Evolutionary conservation across 306 rosid species (phyloP), one percentile per base, ranked within the genome.

Genomic region (Fagus sylvatica): DNA sequence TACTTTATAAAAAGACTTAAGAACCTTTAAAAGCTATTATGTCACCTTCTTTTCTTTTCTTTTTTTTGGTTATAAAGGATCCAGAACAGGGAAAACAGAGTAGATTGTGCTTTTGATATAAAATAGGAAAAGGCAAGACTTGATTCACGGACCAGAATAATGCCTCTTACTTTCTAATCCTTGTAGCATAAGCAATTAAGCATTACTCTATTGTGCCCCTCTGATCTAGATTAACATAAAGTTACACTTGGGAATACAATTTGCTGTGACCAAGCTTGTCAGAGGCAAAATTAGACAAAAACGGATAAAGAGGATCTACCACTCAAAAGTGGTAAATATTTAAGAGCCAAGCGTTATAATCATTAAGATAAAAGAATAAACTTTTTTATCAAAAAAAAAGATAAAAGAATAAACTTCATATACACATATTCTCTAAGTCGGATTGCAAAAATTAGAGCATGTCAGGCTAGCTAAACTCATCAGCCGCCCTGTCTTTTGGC

Each of bases 121-220:
- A 55, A 64, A 59, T 59, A 30, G 67, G 53, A 34, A 81, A 75
- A 78, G 37, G 78, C 70, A 53, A 86, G 78, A 80, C 75, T 51
- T 49, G 37, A 32, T 37, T 80, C 57, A 59, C 42, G 49, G 76
- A 72, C 46, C 67, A 48, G 57, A 71, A 80, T 74, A 79, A 84
- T 83, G 78, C 71, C 19, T 34, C 62, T 43, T 39, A 49, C 85
- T 85, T 85, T 90, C 75, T 65, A 71, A 56, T 11, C 34, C 86
- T 75, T 76, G 79, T 48, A 33, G 75, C 61, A 75, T 77, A 78
- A 86, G 84, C 83, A 84, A 82, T 82, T 77, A 78, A 86, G 84
- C 83, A 84, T 84, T 82, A 28, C 46, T 37, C 81, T 82, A 73
- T 83, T 73, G 69, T 75, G 53, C 73, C 9, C 54, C 19, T 3